Evolutionary conservation across 2,329 filamentous ascomycete species (phyloP).

Genomic region (Talaromyces albobiverticillius): DNA sequence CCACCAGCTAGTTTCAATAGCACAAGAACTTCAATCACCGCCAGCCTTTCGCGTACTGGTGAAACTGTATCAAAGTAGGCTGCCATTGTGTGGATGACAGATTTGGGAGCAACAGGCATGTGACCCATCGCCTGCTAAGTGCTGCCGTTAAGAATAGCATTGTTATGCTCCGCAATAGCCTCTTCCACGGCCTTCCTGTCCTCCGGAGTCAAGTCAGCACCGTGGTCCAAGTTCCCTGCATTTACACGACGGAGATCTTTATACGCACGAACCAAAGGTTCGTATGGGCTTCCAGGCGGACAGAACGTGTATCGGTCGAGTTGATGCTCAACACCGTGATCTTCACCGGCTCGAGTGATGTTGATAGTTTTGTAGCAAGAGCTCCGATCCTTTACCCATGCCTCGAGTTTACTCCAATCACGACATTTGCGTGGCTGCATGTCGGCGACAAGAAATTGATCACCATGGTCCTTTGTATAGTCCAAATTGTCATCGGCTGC

Average conservation of each 20-base stretch:
- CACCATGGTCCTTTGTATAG: conserved; percentile 4
- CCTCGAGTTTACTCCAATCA: conserved; percentile 4
- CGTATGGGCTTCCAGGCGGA: conserved; percentile 6
- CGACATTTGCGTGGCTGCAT: conserved; percentile 2
- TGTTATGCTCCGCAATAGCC: conserved; percentile 5
- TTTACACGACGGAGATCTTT: conserved; percentile 8
- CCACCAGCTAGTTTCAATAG: too few relatives aligned
- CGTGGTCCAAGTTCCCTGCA: not conserved
- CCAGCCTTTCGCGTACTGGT: too few relatives aligned
- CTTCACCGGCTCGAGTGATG: conserved; percentile 8
- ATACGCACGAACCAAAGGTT: conserved; percentile 1
- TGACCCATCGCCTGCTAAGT: not conserved
- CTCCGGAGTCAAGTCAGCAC: not conserved
- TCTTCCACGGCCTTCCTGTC: not conserved
- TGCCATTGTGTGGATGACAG: not conserved
- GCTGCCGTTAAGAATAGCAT: not conserved
- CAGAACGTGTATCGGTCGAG: conserved; percentile 10
- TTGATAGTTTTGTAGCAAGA: conserved; percentile 10
- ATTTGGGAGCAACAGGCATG: not conserved
- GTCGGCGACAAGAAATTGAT: not conserved
- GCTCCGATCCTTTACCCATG: conserved; percentile 3
- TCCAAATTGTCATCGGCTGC: not conserved
- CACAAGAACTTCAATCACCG: too few relatives aligned
- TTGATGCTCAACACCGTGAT: conserved; percentile 6
- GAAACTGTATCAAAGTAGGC: too few relatives aligned